A percentile compares a stretch with the other conserved stretches of the same genome.
phyloP scores from a whole-genome alignment of 371 early-diverging fungal species.

The Saksenaea oblongispora region DNA sequence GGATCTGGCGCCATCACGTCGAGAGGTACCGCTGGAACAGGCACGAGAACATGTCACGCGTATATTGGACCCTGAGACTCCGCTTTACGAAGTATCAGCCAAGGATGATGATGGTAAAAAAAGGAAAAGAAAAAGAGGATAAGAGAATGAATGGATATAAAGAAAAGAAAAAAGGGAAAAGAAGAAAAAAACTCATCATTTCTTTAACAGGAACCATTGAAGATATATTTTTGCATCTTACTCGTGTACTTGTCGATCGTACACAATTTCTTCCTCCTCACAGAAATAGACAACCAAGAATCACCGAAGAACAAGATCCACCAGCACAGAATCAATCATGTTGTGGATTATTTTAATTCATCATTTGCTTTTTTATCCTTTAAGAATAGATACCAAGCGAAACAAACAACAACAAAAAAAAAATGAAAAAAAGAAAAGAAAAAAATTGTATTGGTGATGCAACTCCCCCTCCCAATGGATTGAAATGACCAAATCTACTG shows the following conservation, averaged over 20 bases:
- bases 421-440: too few relatives aligned
- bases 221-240: slow-evolving; percentile 64
- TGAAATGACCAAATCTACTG: too few relatives aligned
- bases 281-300: slow-evolving; percentile 31
- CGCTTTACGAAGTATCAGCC: slow-evolving; percentile 71
- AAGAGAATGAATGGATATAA: background rate
- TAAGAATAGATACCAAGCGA: too few relatives aligned
- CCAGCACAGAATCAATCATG: slow-evolving; percentile 35
- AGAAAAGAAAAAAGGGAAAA: background rate
- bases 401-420: too few relatives aligned
- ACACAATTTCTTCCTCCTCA: slow-evolving; percentile 44
- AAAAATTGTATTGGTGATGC: too few relatives aligned
- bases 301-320: slow-evolving; percentile 40
- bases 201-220: slow-evolving; percentile 51
- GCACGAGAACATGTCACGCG: slow-evolving; percentile 64
- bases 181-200: background rate
- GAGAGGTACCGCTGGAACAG: slow-evolving; percentile 60
- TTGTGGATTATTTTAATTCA: slow-evolving; percentile 33
- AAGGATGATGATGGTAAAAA: slow-evolving; percentile 69
- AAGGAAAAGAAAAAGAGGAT: background rate
- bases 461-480: too few relatives aligned
- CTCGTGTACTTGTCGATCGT: slow-evolving; percentile 59
- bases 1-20: slow-evolving; percentile 63
- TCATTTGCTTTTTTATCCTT: background rate
- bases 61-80: slow-evolving; percentile 58